phyloP scores from a whole-genome alignment of 1,139 yeast species.

The Kurtzmaniella natalensis region DNA sequence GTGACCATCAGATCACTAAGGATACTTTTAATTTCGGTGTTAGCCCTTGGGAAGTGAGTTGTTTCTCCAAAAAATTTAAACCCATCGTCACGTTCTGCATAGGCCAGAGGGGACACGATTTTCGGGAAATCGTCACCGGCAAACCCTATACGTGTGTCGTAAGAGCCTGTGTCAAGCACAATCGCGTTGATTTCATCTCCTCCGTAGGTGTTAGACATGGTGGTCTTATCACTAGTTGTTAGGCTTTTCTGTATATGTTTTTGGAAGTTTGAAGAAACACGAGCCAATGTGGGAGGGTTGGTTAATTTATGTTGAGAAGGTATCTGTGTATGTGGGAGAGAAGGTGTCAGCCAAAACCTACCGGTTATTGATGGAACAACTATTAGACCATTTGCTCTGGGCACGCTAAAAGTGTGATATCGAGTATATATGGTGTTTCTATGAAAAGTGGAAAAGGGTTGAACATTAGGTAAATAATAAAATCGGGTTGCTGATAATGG shows the following conservation, averaged over 20 bases:
- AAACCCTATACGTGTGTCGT: constrained; percentile 77
- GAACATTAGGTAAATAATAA: no score
- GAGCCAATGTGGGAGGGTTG: background rate
- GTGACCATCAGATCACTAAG: constrained; percentile 54
- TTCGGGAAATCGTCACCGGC: constrained; percentile 95
- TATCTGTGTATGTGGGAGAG: no score
- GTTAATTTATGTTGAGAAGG: no score
- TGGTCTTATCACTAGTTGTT: no score
- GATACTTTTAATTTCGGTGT: constrained; percentile 54
- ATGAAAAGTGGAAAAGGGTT: no score
- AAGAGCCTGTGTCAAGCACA: constrained; percentile 89
- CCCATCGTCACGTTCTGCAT: constrained; percentile 18
- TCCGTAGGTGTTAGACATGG: constrained; percentile 29
- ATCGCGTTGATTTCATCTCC: constrained; percentile 87
- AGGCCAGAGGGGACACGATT: constrained; percentile 65
- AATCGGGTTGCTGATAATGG: no score
- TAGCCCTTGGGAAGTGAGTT: constrained; percentile 50
- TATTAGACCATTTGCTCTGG: no score
- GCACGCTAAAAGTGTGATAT: no score
- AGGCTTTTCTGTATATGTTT: no score
- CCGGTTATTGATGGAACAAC: no score
- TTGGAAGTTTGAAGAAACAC: background rate
- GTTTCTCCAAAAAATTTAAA: constrained; percentile 48
- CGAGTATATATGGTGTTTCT: no score
- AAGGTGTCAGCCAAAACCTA: no score